Evolutionary conservation across 2,329 filamentous ascomycete species (phyloP), one percentile per base, ranked within the genome.

Genomic region (Ophiognomonia clavigignenti-juglandacearum): DNA sequence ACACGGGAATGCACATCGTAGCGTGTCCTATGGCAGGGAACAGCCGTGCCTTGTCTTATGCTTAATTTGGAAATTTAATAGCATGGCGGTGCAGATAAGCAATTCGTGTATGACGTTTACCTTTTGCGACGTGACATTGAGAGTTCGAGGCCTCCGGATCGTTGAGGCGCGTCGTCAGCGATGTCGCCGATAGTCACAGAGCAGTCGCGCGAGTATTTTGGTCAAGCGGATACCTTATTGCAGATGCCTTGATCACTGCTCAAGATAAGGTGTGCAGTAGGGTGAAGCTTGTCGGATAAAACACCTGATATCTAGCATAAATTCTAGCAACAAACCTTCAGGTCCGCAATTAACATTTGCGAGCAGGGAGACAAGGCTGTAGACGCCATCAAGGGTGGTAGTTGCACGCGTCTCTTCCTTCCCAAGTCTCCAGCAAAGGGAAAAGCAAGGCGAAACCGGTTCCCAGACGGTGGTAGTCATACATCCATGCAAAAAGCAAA

Each of bases 361-460:
- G 41, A 48, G 32, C 45, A 48, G 39, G 14, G n/a, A 41, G 29
- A 45, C 37, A 48, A 48, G 41, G 37, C 48, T 51, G 48, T 40
- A 44, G 48, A 48, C 41, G 35, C 45, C 37, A 32, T 51, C 43
- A 35, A 37, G 32, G n/a, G n/a, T 41, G 31, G 29, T 44, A 29
- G 16, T 22, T 42, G 35, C 42, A 49, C 38, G 32, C 42, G 37
- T 36, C 48, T 41, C 45, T 31, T 51, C 31, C 34, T 27, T 34
- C 45, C 42, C 14, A n/a, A 18, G 32, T 45, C 20, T 40, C 22
- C 48, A 34, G 34, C 40, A 43, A 39, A 36, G 34, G n/a, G 34
- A 36, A 31, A 45, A 32, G 42, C 39, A 39, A 45, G 39, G 42
- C 42, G 35, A 31, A 18, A 23, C 39, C 42, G 20, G 31, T 18